Percentiles rank a stretch among this genome's conserved stretches.
Conservation (phyloP, 1,284 basidiomycete genomes). For the Laetiporus sulphureus region DNA sequence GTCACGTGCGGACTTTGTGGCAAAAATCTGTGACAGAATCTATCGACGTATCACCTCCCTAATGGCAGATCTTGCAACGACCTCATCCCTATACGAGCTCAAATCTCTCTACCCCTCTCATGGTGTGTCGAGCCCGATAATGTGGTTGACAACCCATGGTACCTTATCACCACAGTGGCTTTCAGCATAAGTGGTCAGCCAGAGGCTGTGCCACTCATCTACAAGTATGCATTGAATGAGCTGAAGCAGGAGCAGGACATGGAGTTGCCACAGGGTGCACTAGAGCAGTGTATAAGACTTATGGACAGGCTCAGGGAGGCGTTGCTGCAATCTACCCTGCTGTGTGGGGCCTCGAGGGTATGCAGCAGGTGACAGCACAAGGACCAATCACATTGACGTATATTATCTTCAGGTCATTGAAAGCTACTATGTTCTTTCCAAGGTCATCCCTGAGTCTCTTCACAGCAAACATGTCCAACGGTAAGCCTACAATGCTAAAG, state of each 20-base stretch:
- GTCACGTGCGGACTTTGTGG: no score
- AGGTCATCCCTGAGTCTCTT: slow-evolving; percentile 26
- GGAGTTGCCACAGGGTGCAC: slow-evolving; percentile 20
- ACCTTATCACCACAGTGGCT: slow-evolving; percentile 43
- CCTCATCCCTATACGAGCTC: slow-evolving; percentile 8
- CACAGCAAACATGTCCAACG: slow-evolving; percentile 20
- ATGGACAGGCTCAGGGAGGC: slow-evolving; percentile 47
- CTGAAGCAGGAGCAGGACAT: slow-evolving; percentile 19
- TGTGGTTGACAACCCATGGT: slow-evolving; percentile 50
- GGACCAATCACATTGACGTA: not conserved
- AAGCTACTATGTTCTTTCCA: slow-evolving; percentile 23
- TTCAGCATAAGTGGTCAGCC: slow-evolving; percentile 49
- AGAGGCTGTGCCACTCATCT: slow-evolving; percentile 46
- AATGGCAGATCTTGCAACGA: slow-evolving; percentile 3
- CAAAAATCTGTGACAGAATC: no score
- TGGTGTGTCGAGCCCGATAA: no score
- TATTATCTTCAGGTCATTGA: slow-evolving; percentile 26
- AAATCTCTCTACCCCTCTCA: slow-evolving; percentile 21
- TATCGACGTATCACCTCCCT: no score
- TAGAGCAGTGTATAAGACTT: slow-evolving; percentile 31
- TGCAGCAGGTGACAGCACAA: not conserved
- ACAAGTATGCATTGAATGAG: slow-evolving; percentile 38
- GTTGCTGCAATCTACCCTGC: slow-evolving; percentile 48
- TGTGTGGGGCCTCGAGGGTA: slow-evolving; percentile 46
- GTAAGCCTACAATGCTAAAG: slow-evolving; percentile 18